These are phyloP conservation scores for Malania oleifera DNA, from an alignment of 164 flowering plant genomes.

Conservation along the genomic window DNA sequence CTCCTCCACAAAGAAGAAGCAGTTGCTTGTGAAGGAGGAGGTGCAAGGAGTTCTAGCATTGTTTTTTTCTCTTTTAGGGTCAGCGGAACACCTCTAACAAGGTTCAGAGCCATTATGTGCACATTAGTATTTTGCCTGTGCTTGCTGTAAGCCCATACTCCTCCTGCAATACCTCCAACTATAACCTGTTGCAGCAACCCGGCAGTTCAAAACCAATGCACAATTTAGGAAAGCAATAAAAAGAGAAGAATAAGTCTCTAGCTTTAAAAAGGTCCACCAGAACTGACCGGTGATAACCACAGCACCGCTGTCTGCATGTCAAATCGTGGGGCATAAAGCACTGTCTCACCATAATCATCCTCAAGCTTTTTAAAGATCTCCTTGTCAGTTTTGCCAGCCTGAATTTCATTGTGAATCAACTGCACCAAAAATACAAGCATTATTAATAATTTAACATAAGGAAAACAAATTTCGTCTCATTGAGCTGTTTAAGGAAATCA, in stretches of 20 bases:
- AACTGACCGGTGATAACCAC: conserved; percentile 93
- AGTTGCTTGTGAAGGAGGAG: conserved; percentile 43
- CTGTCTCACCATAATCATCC: conserved; percentile 90
- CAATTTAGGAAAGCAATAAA: neutral
- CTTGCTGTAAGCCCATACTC: conserved; percentile 69
- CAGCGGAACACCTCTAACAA: conserved; percentile 74
- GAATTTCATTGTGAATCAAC: conserved; percentile 90
- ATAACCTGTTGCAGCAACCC: conserved; percentile 42
- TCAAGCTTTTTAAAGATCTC: conserved; percentile 85
- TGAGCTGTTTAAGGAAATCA: conserved; percentile 1
- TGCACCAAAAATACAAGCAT: conserved; percentile 17
- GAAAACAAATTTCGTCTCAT: neutral
- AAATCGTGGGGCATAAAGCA: conserved; percentile 82
- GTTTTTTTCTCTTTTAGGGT: conserved; percentile 74
- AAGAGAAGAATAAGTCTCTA: neutral
- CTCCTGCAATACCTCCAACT: conserved; percentile 68
- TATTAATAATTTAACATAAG: conserved; percentile 1
- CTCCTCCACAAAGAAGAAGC: conserved; percentile 46
- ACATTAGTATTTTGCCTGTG: conserved; percentile 77
- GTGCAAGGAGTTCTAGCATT: conserved; percentile 76
- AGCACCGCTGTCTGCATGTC: conserved; percentile 91
- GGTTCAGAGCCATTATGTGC: conserved; percentile 84
- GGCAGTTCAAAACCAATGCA: conserved; percentile 5
- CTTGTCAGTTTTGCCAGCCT: conserved; percentile 75
- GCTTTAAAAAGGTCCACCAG: neutral